Evolutionary conservation across 1,284 basidiomycete genomes (phyloP), one percentile per base, ranked within the genome.

Genomic region (Ceratobasidium sp.): DNA sequence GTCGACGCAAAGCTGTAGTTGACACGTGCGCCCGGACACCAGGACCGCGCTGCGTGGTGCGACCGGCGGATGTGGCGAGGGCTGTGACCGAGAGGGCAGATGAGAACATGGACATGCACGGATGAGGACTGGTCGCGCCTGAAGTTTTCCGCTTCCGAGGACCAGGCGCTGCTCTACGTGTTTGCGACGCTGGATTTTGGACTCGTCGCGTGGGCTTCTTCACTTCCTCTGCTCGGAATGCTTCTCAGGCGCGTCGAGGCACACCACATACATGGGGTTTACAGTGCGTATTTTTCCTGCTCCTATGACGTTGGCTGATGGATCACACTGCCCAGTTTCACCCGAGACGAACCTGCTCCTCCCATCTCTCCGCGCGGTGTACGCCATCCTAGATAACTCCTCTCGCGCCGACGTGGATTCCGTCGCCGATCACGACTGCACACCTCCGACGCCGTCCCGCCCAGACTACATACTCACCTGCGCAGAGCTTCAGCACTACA

Each of bases 151-250:
- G 52, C n/a, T 69, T 69, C 23, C 32, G 30, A 11, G 64, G 64
- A 1, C 50, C 30, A 14, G 50, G 11, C 41, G 38, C 35, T 66
- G 32, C 32, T 52, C 28, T 69, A 69, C 32, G 52, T 69, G n/a
- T 69, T 69, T 46, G 64, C 64, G 7, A 69, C 64, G 13, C 41
- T 69, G 14, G 64, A 69, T 30, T 69, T 69, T 46, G 64, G 57
- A 41, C 64, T 69, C 38, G 64, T n/a, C 4, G 44, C 46, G 13
- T 32, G 46, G 5, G 63, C 64, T 9, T 11, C n/a, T 7, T 55
- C 64, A 28, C 55, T 57, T 9, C 50, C 50, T n/a, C 5, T 46
- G n/a, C 11, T 69, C 35, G 64, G 50, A 9, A 43, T 18, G 13
- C 41, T 69, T 3, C n/a, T 69, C 50, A 21, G 43, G 28, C 50